Percentiles rank a stretch among this genome's conserved stretches.
Evolutionary conservation across 2,329 filamentous ascomycete genomes (phyloP).

Genomic region (Colletotrichum abscissum): DNA sequence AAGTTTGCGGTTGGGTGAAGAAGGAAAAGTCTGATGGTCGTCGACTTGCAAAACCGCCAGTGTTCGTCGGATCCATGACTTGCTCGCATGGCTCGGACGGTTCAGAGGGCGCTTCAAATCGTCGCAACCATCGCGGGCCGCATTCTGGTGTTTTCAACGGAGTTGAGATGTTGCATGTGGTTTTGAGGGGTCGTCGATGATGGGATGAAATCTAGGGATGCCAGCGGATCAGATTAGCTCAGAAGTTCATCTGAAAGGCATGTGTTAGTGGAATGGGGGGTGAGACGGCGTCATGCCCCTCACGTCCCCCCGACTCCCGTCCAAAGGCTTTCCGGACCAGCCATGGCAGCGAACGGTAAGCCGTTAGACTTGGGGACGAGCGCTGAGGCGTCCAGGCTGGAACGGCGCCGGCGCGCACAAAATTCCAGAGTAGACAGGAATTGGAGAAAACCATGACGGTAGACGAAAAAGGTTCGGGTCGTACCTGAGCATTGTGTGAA

Average conservation of each 20-base stretch:
- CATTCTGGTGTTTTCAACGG: constrained; percentile 45
- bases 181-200: constrained; percentile 8
- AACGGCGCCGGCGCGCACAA: constrained; percentile 24
- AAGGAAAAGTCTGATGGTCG: constrained; percentile 38
- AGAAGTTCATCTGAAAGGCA: constrained; percentile 25
- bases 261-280: constrained; percentile 26
- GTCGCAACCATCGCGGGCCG: constrained; percentile 50
- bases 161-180: constrained; percentile 28
- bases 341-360: background rate
- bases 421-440: constrained; percentile 3
- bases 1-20: constrained; percentile 38
- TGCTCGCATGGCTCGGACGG: constrained; percentile 36
- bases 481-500: constrained; percentile 39
- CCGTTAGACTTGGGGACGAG: constrained; percentile 24
- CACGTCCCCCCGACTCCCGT: constrained; percentile 21
- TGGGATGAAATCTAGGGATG: constrained; percentile 27
- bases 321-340: background rate
- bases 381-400: constrained; percentile 19
- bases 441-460: constrained; percentile 20
- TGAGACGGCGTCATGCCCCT: constrained; percentile 20
- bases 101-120: constrained; percentile 41
- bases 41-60: constrained; percentile 45
- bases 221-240: constrained; percentile 32
- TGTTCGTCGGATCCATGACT: constrained; percentile 45
- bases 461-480: constrained; percentile 30